Evolutionary conservation across 208 protist genomes (phyloP), one percentile per base, ranked within the genome.

Genomic region (Trypanosoma mega): DNA sequence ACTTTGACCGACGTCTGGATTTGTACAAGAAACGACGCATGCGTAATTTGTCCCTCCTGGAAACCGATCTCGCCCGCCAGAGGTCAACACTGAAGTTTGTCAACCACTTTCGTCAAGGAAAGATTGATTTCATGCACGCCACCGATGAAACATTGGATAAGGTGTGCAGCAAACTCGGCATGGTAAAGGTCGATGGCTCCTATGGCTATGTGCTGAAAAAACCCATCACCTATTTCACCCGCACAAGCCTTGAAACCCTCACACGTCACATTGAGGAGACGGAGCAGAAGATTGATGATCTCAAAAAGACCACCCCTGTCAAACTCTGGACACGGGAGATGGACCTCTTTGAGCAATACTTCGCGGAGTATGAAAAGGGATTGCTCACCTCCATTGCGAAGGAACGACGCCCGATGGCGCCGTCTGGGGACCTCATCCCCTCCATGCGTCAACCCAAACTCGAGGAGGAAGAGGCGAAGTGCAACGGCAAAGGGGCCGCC

Each of bases 311-410:
- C 20, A 90, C 88, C 6, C 82, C 88, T 27, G 78, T 89, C 39
- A 81, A 91, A 67, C 70, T 98, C 52, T 98, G 93, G 92, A 46
- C 81, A 16, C 52, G 47, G 20, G 93, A 98, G 59, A 74, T 98
- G 4, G 90, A 96, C 63, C 74, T 63, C 37, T 97, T 98, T 68
- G 90, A 96, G 70, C 75, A 82, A 55, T 66, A 70, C 29, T 94
- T 82, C 57, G 74, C 70, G 54, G 86, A 93, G 69, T 84, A 92
- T 54, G 85, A 93, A 65, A 68, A 70, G 1, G 77, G 78, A 43
- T 62, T 78, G 39, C 61, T 85, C 48, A 69, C 78, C 60, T 80
- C 80, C 11, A 93, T 96, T 61, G 68, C 80, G 53, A 87, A 88
- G 69, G 90, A 96, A 67, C 76, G 82, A 55, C 85, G 89, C 11